Evolutionary conservation across 2,329 filamentous ascomycete species (phyloP).

Genomic region (Lasiodiplodia sp.): DNA sequence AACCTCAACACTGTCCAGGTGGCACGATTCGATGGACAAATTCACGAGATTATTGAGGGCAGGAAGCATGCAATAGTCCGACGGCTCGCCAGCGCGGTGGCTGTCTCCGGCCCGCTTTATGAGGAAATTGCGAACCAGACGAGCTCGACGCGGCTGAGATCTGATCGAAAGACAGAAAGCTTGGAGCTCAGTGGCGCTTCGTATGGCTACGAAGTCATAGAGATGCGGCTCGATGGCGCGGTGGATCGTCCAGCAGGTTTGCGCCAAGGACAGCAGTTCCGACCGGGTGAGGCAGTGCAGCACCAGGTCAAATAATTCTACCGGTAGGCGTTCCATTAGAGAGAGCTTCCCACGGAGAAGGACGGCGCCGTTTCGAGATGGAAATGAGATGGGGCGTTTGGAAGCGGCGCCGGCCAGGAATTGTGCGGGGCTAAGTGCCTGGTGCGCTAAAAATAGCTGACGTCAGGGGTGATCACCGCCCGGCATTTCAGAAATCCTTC

Average conservation of each 20-base stretch:
- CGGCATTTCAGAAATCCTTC: not conserved
- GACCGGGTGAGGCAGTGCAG: not conserved
- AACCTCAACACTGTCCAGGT: not conserved
- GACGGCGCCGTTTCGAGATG: not conserved
- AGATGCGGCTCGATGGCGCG: not conserved
- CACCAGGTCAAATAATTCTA: not conserved
- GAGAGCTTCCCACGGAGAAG: too few relatives aligned
- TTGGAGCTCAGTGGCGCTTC: not conserved
- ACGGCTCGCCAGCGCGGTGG: not conserved
- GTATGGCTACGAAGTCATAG: not conserved
- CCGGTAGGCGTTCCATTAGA: not conserved
- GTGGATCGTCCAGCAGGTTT: not conserved
- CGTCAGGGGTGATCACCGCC: not conserved
- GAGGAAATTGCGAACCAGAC: constrained; percentile 1
- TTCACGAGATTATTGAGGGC: not conserved
- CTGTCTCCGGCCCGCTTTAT: not conserved
- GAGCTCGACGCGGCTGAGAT: not conserved
- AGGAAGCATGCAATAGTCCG: not conserved
- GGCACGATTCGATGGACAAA: constrained; percentile 2
- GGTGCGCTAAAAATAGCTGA: not conserved
- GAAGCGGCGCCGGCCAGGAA: not conserved
- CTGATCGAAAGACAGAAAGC: not conserved
- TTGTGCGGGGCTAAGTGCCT: not conserved
- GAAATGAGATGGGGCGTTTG: constrained; percentile 1
- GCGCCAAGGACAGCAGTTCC: not conserved